Evolutionary conservation across 805 yeast genomes (phyloP).

Genomic region (Saturnispora dispora): DNA sequence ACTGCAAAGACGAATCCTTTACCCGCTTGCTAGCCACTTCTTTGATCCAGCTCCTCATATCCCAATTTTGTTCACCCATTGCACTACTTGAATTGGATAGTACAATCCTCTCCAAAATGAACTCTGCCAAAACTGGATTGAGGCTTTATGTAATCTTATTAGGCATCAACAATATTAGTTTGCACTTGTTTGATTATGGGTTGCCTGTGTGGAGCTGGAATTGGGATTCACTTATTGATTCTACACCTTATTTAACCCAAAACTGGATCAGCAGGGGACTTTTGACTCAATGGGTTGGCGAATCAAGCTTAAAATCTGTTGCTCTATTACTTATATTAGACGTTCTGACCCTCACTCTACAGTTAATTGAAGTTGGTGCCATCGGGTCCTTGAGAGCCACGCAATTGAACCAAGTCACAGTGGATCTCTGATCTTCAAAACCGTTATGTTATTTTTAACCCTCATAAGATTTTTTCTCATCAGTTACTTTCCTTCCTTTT

Average conservation of each 20-base stretch:
- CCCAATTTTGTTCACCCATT: background rate
- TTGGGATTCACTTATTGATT: background rate
- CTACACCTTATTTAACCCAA: background rate
- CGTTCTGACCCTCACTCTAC: background rate
- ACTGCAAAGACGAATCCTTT: background rate
- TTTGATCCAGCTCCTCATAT: background rate
- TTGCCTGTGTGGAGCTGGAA: background rate
- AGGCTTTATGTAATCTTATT: conserved; percentile 2
- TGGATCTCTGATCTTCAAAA: background rate
- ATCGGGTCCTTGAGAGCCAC: background rate
- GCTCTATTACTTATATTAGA: background rate
- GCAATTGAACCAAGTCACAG: background rate
- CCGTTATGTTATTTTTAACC: background rate
- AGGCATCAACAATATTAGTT: background rate
- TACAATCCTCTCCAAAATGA: background rate
- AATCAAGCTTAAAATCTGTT: background rate
- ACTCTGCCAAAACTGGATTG: conserved; percentile 1
- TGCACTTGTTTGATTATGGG: background rate
- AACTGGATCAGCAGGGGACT: background rate
- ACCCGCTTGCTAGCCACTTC: background rate
- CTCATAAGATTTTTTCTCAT: background rate
- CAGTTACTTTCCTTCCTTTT: background rate
- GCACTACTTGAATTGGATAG: background rate
- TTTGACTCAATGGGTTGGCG: conserved; percentile 4
- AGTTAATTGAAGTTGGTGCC: background rate